These are phyloP conservation scores for Aquilaria yunnanensis DNA, from an alignment of 345 rosid species.

Conservation along the genomic window DNA sequence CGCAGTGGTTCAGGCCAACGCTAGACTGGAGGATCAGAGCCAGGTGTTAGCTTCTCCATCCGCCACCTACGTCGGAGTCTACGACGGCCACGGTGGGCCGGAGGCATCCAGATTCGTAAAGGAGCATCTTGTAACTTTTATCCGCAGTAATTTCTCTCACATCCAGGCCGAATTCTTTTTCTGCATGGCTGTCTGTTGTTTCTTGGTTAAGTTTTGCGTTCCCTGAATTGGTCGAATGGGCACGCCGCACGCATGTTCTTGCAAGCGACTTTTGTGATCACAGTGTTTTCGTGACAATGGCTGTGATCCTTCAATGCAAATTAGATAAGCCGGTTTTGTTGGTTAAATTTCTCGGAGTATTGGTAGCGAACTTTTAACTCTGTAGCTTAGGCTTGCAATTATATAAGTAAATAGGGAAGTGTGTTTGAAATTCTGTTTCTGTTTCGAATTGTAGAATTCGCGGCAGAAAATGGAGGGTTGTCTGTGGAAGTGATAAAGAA, in stretches of 20 bases:
- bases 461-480: constrained; percentile 69
- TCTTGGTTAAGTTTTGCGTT: no score
- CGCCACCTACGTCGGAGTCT: constrained; percentile 70
- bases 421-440: background rate
- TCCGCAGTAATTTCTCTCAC: constrained; percentile 41
- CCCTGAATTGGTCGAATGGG: no score
- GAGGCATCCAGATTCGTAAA: constrained; percentile 87
- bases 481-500: constrained; percentile 63
- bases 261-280: no score
- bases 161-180: background rate
- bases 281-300: no score
- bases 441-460: constrained; percentile 38
- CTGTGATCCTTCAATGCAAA: no score
- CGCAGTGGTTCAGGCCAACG: constrained; percentile 85
- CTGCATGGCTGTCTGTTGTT: no score
- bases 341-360: no score
- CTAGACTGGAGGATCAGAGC: constrained; percentile 71
- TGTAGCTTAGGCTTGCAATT: no score
- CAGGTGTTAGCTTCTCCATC: constrained; percentile 70
- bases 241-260: no score
- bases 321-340: no score
- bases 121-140: constrained; percentile 55
- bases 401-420: background rate
- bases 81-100: constrained; percentile 92
- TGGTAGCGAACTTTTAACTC: no score